phyloP scores from a whole-genome alignment of 2,329 filamentous ascomycete species.

The Fusarium bactridioides region DNA sequence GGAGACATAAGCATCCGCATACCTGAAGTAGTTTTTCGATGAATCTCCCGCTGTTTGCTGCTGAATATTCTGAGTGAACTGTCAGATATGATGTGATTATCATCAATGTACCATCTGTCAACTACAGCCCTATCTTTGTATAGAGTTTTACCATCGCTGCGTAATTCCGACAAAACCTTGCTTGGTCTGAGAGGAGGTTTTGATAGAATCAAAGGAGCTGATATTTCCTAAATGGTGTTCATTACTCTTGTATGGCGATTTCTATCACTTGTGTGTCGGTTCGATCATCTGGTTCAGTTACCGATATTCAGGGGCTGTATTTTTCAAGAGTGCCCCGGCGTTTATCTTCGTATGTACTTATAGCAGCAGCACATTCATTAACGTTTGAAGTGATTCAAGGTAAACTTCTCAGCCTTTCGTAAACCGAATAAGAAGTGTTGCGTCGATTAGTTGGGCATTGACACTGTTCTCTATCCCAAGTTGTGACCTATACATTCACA shows the following conservation, averaged over 20 bases:
- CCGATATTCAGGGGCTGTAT: not conserved
- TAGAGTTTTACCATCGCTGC: not conserved
- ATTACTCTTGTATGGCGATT: not conserved
- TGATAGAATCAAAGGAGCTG: not conserved
- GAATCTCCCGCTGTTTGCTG: not conserved
- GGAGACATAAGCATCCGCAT: not conserved
- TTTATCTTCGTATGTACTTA: not conserved
- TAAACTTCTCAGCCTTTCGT: not conserved
- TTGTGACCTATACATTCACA: not conserved
- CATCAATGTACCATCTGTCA: not conserved
- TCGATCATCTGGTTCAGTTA: not conserved
- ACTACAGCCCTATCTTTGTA: not conserved
- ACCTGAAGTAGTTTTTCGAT: not conserved
- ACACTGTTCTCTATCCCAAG: not conserved
- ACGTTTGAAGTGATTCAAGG: not conserved
- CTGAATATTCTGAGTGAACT: not conserved
- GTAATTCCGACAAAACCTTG: conserved; percentile 9
- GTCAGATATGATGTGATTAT: not conserved
- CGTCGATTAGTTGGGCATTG: no score
- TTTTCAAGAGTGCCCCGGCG: no score
- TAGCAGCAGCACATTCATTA: no score
- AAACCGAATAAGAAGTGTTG: not conserved
- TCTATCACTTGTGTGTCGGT: not conserved
- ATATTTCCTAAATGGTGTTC: not conserved
- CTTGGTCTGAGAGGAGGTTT: not conserved